Percentiles rank a stretch among this genome's conserved stretches.
Evolutionary conservation across 2,329 filamentous ascomycete genomes (phyloP).

Genomic region (Fusarium sp.): DNA sequence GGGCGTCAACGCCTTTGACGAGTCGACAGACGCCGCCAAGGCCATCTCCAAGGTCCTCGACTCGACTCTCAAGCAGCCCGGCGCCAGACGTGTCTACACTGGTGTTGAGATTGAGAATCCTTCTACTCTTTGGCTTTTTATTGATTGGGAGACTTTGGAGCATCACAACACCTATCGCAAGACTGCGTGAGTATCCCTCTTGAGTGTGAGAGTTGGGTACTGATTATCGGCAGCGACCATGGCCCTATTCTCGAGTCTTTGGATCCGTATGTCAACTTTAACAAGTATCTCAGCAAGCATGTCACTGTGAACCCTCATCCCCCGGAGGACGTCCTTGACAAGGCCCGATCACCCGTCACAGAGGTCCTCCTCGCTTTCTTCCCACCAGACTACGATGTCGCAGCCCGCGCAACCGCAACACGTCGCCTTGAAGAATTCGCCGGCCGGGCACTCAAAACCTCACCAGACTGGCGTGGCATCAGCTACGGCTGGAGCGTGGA

Average conservation of each 20-base stretch:
- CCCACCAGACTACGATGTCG: slow-evolving; percentile 32
- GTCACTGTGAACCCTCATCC: slow-evolving; percentile 37
- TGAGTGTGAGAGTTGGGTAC: background rate
- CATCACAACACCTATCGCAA: slow-evolving; percentile 35
- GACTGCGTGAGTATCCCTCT: slow-evolving; percentile 23
- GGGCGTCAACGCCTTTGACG: slow-evolving; percentile 27
- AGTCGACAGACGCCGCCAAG: slow-evolving; percentile 28
- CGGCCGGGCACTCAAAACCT: slow-evolving; percentile 28
- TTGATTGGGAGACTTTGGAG: slow-evolving; percentile 42
- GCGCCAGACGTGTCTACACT: slow-evolving; percentile 38
- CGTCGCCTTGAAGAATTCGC: slow-evolving; percentile 32
- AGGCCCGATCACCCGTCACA: slow-evolving; percentile 33
- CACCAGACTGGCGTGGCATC: slow-evolving; percentile 37
- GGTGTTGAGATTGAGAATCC: slow-evolving; percentile 43
- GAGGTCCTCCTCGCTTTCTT: slow-evolving; percentile 40
- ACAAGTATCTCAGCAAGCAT: slow-evolving; percentile 36
- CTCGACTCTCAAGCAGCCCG: slow-evolving; percentile 37
- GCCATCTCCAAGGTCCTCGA: slow-evolving; percentile 28
- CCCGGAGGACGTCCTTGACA: slow-evolving; percentile 37
- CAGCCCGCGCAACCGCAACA: slow-evolving; percentile 34
- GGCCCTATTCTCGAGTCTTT: slow-evolving; percentile 34
- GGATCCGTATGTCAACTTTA: slow-evolving; percentile 26
- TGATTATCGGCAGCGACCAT: slow-evolving; percentile 10
- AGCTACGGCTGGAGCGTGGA: slow-evolving; percentile 50
- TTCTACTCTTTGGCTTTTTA: slow-evolving; percentile 38